A percentile compares a stretch with the other conserved stretches of the same genome.
Evolutionary conservation across 164 flowering plant genomes (phyloP).

Genomic region (Nymphaea thermarum): DNA sequence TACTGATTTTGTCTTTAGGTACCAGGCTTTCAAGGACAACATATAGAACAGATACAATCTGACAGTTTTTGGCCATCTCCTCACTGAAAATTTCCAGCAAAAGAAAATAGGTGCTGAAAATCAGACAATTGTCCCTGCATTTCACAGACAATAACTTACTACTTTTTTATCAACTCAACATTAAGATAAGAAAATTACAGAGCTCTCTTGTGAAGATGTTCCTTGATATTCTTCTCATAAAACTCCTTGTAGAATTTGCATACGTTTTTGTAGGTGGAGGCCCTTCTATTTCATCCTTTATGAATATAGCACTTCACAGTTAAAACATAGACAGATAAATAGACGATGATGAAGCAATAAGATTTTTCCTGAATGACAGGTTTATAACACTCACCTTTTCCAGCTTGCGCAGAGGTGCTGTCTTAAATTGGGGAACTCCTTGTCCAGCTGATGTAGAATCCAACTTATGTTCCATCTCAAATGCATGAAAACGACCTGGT

Average conservation of each 20-base stretch:
- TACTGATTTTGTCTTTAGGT: conserved; percentile 40
- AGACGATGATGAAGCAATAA: too few species aligned
- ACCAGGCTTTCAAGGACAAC: conserved; percentile 75
- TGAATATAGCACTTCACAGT: background rate
- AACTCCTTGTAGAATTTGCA: conserved; percentile 61
- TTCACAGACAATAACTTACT: background rate
- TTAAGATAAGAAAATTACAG: conserved; percentile 53
- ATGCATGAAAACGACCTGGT: conserved; percentile 93
- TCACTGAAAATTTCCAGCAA: conserved; percentile 33
- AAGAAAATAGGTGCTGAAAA: background rate
- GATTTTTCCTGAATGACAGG: too few species aligned
- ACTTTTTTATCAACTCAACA: conserved; percentile 1
- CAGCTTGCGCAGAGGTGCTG: conserved; percentile 63
- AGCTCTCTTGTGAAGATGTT: conserved; percentile 45
- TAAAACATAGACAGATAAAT: too few species aligned
- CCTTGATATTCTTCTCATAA: conserved; percentile 53
- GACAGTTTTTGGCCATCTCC: conserved; percentile 89
- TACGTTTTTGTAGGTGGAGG: conserved; percentile 25
- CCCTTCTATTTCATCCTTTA: too few species aligned
- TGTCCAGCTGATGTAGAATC: conserved; percentile 78
- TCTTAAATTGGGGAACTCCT: conserved; percentile 91
- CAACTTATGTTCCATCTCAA: conserved; percentile 75
- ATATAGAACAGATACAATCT: conserved; percentile 73
- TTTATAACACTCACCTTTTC: conserved; percentile 35
- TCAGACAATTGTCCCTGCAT: background rate